Conservation (phyloP, 140 eudicot genomes). For the Senecio squalidus region DNA sequence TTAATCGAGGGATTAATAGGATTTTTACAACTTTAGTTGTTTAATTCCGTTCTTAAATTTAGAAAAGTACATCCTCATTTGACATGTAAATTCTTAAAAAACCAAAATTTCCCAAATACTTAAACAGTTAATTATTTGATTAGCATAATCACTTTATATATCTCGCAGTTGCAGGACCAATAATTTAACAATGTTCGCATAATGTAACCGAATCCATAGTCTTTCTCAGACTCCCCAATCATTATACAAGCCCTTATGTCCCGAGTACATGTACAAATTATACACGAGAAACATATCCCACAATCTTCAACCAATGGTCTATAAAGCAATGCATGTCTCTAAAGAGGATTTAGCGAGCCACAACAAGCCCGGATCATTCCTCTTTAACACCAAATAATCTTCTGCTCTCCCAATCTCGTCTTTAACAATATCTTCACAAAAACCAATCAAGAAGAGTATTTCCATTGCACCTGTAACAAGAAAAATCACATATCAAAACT, state of each 20-base stretch:
- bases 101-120: too few species aligned
- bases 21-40: too few species aligned
- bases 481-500: too few species aligned
- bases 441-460: conserved; percentile 63
- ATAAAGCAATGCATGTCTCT: conserved; percentile 52
- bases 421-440: conserved; percentile 53
- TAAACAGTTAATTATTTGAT: background rate
- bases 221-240: too few species aligned
- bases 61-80: too few species aligned
- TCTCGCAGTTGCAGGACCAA: background rate
- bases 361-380: conserved; percentile 83
- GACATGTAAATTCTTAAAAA: too few species aligned
- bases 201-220: background rate
- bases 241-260: too few species aligned
- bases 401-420: conserved; percentile 64
- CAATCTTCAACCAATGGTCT: conserved; percentile 9
- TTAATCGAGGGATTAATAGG: too few species aligned
- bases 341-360: conserved; percentile 91
- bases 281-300: background rate
- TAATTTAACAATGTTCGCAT: background rate
- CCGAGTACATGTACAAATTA: too few species aligned
- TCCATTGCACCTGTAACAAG: conserved; percentile 83
- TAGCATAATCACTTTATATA: background rate
- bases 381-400: conserved; percentile 61
- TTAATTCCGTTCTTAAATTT: too few species aligned